A percentile compares a stretch with the other conserved stretches of the same genome.
These are phyloP conservation scores for Tillandsia leiboldiana DNA, from an alignment of 176 grass and related monocot species.

Conservation along the genomic window DNA sequence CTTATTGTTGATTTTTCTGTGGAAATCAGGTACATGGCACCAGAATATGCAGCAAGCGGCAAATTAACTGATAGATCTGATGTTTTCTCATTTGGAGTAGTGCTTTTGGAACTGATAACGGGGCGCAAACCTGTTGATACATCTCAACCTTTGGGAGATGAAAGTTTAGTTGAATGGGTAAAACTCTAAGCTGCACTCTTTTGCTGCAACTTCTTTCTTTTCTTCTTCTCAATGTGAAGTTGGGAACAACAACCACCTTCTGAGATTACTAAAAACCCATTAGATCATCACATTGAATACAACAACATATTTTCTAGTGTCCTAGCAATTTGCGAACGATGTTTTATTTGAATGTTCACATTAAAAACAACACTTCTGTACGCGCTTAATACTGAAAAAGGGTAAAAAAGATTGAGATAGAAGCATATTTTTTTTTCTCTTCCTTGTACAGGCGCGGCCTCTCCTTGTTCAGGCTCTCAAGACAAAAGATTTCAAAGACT, in stretches of 20 bases:
- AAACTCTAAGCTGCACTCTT: not conserved
- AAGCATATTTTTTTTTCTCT: not conserved
- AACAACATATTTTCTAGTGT: no score
- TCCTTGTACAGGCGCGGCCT: slow-evolving; percentile 40
- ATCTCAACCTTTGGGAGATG: slow-evolving; percentile 60
- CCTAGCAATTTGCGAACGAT: no score
- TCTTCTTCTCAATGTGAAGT: not conserved
- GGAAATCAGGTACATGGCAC: slow-evolving; percentile 62
- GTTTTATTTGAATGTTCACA: no score
- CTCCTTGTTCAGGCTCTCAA: slow-evolving; percentile 53
- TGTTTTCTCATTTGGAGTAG: slow-evolving; percentile 92
- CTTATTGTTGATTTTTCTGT: not conserved
- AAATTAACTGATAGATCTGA: slow-evolving; percentile 80
- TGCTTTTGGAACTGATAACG: slow-evolving; percentile 89
- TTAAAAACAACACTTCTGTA: no score
- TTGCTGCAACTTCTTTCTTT: not conserved
- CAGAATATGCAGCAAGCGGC: slow-evolving; percentile 76
- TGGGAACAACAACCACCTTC: not conserved
- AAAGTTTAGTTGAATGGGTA: slow-evolving; percentile 87
- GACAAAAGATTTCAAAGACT: slow-evolving; percentile 29
- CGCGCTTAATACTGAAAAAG: no score
- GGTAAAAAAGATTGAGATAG: no score
- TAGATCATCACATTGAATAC: no score
- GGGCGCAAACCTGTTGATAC: slow-evolving; percentile 72
- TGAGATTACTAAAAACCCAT: no score